Evolutionary conservation across 805 yeast genomes (phyloP).

Genomic region (Brettanomyces sp.): DNA sequence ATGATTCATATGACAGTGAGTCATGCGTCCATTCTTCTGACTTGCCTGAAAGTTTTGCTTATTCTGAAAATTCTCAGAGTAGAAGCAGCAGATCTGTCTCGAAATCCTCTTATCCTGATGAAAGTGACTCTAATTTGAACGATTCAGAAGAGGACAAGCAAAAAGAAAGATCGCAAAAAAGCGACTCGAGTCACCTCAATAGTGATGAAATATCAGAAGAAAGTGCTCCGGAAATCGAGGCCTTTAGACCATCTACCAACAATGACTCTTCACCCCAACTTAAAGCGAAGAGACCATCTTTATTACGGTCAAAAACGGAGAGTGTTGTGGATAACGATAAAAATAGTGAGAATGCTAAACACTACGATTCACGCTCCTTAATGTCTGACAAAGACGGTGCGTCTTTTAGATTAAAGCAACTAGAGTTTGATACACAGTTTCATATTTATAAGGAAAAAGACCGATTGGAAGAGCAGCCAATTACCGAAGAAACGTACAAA

Average conservation of each 20-base stretch:
- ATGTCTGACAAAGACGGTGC: conserved; percentile 3
- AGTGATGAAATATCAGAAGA: neutral
- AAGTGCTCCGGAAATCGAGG: neutral
- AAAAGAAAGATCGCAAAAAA: conserved; percentile 2
- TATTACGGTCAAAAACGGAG: neutral
- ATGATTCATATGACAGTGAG: neutral
- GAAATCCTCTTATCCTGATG: neutral
- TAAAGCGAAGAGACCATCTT: neutral
- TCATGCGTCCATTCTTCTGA: neutral
- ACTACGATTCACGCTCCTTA: neutral
- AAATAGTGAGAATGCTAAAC: neutral
- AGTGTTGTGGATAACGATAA: neutral
- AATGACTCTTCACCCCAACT: neutral
- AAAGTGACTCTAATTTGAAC: conserved; percentile 2
- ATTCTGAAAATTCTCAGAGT: too few relatives aligned
- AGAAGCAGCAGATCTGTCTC: neutral
- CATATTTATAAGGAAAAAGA: conserved; percentile 18
- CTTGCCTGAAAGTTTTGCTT: too few relatives aligned
- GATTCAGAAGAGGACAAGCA: conserved; percentile 3
- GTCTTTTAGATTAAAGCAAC: conserved; percentile 13
- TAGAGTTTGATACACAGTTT: conserved; percentile 18
- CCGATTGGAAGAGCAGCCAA: conserved; percentile 13
- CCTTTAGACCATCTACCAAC: neutral
- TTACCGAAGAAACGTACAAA: conserved; percentile 21
- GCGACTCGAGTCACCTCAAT: neutral